phyloP scores from a whole-genome alignment of 1,284 basidiomycete species.

The Mycosarcoma mackinlayi region DNA sequence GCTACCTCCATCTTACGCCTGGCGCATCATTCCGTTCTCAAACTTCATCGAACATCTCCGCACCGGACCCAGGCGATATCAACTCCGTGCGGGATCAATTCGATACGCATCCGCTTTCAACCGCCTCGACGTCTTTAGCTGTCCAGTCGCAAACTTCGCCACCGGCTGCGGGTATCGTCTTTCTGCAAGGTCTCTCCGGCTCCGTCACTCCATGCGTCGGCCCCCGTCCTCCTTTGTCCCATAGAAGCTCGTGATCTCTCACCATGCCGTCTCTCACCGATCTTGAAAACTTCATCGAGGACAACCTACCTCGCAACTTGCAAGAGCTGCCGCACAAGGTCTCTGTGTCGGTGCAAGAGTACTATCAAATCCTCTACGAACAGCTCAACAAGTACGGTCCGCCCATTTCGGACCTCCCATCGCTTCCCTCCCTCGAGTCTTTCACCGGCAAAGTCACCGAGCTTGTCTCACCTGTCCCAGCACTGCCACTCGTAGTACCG shows the following conservation, averaged over 20 bases:
- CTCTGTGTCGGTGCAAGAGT: slow-evolving; percentile 46
- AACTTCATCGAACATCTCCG: no score
- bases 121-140: no score
- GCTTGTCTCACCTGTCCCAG: slow-evolving; percentile 25
- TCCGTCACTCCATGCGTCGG: not conserved
- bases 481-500: slow-evolving; percentile 28
- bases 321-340: slow-evolving; percentile 59
- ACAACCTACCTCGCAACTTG: slow-evolving; percentile 50
- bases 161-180: no score
- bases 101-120: no score
- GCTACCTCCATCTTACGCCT: no score
- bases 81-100: no score
- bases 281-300: slow-evolving; percentile 61
- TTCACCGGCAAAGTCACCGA: slow-evolving; percentile 37
- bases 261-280: slow-evolving; percentile 59
- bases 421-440: slow-evolving; percentile 46
- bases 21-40: no score
- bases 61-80: no score
- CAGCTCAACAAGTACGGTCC: slow-evolving; percentile 58
- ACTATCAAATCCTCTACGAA: slow-evolving; percentile 54
- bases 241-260: not conserved
- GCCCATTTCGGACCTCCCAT: slow-evolving; percentile 37
- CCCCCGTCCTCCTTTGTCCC: not conserved
- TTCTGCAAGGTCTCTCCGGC: not conserved
- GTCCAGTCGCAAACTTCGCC: no score